These are phyloP conservation scores for Acacia acuminata DNA, from an alignment of 306 rosid species.

Conservation along the genomic window DNA sequence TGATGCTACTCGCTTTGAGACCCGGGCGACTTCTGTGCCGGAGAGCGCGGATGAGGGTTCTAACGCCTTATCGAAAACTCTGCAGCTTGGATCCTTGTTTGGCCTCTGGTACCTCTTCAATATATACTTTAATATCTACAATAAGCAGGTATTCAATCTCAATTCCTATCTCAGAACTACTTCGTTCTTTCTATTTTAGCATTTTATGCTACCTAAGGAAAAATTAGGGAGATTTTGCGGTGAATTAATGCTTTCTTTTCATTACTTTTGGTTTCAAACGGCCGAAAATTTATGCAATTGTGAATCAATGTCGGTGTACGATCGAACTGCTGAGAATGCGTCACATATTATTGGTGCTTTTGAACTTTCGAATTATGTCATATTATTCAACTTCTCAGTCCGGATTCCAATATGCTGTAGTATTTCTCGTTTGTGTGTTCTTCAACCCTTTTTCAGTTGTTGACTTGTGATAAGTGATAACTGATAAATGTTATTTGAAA, in stretches of 20 bases:
- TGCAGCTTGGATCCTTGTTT: slow-evolving; percentile 78
- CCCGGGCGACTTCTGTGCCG: slow-evolving; percentile 61
- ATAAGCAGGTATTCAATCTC: slow-evolving; percentile 69
- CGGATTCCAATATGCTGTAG: background rate
- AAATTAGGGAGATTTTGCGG: background rate
- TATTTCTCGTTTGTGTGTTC: background rate
- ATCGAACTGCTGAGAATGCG: background rate
- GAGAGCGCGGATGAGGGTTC: slow-evolving; percentile 49
- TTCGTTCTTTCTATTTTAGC: background rate
- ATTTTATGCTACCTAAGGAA: background rate
- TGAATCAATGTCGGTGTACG: background rate
- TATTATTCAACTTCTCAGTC: background rate
- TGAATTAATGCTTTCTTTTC: background rate
- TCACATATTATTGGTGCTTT: background rate
- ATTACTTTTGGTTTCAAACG: background rate
- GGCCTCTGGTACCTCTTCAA: slow-evolving; percentile 94
- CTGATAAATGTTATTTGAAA: background rate
- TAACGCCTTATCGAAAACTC: slow-evolving; percentile 51
- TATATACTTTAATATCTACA: slow-evolving; percentile 93
- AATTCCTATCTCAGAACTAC: background rate
- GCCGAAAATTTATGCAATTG: background rate
- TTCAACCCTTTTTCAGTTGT: background rate
- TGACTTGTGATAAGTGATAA: background rate
- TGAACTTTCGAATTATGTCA: background rate
- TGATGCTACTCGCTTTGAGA: slow-evolving; percentile 40